Conservation (phyloP, 306 rosid genomes). For the Ormosia emarginata region DNA sequence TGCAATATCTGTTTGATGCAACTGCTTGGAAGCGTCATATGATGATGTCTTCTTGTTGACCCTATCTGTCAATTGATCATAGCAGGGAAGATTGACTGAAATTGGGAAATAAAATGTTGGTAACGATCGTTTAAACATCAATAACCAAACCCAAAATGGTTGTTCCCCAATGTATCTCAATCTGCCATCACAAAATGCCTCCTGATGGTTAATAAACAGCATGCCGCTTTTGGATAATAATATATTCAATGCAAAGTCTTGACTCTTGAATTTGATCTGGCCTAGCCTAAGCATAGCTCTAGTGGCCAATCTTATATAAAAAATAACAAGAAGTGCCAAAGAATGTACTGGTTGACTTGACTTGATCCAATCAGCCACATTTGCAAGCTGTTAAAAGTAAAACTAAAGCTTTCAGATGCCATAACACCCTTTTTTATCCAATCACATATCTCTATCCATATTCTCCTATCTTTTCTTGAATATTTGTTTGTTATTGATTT, state of each 20-base stretch:
- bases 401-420: not conserved
- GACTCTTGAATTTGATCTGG: not conserved
- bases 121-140: no score
- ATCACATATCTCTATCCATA: not conserved
- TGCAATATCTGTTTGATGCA: not conserved
- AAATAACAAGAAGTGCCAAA: not conserved
- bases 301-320: not conserved
- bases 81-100: not conserved
- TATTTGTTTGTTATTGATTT: not conserved
- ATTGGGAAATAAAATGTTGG: not conserved
- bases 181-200: no score
- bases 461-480: not conserved
- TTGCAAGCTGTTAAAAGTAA: not conserved
- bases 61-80: not conserved
- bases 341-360: not conserved
- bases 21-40: not conserved
- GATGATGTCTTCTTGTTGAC: not conserved
- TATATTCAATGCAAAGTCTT: not conserved
- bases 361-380: slow-evolving; percentile 3
- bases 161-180: not conserved
- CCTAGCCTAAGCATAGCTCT: not conserved
- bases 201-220: not conserved
- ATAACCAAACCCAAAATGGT: no score
- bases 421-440: not conserved
- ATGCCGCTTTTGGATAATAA: not conserved